Conservation (phyloP, 225 moss, liverwort and hornwort genomes). For the Ulota crispa region DNA sequence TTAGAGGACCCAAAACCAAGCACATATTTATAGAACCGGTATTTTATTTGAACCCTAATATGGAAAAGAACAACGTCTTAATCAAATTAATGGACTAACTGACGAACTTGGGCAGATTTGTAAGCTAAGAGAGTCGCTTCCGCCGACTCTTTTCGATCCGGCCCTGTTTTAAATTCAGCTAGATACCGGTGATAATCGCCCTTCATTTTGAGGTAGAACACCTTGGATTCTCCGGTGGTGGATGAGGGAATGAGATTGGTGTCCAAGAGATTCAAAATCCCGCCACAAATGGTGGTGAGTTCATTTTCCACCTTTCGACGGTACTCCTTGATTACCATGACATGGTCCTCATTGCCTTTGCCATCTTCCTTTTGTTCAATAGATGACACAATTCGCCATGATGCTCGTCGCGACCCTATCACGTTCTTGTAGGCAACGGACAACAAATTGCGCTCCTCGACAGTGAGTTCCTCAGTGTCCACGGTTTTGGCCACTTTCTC, state of each 20-base stretch:
- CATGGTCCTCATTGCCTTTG: constrained; percentile 19
- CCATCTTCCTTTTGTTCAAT: constrained; percentile 69
- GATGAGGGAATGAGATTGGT: constrained; percentile 55
- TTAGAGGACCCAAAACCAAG: too few species aligned
- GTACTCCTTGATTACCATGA: constrained; percentile 43
- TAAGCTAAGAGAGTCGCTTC: constrained; percentile 60
- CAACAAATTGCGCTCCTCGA: constrained; percentile 58
- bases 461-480: constrained; percentile 41
- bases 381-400: constrained; percentile 63
- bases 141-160: constrained; percentile 52
- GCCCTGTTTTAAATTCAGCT: constrained; percentile 54
- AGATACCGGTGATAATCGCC: constrained; percentile 63
- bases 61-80: fast-evolving
- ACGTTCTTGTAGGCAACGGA: constrained; percentile 67
- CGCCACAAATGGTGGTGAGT: constrained; percentile 45
- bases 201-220: constrained; percentile 67
- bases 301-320: constrained; percentile 47
- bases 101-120: constrained; percentile 64
- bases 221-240: constrained; percentile 51
- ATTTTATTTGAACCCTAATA: background rate
- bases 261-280: constrained; percentile 56
- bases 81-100: too few species aligned
- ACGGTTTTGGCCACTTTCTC: constrained; percentile 61
- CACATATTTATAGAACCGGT: fast-evolving
- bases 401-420: constrained; percentile 57